Evolutionary conservation across 2,329 filamentous ascomycete genomes (phyloP).

Genomic region (Pyrenophora teres): DNA sequence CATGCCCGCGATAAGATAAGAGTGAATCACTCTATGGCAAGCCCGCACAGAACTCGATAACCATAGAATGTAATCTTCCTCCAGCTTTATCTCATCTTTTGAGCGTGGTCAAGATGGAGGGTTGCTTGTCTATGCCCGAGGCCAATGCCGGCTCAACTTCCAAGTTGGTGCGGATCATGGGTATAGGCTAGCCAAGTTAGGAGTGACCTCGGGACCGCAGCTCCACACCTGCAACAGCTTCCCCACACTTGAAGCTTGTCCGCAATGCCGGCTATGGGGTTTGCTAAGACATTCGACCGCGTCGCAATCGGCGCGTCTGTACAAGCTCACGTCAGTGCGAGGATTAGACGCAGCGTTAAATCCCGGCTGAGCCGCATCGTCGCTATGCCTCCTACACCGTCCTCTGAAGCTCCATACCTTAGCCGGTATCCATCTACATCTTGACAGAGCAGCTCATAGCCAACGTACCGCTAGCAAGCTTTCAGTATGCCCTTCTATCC

Average conservation of each 20-base stretch:
- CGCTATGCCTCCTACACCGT: neutral
- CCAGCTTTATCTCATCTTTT: no score
- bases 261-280: constrained; percentile 1
- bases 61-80: no score
- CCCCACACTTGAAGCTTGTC: constrained; percentile 10
- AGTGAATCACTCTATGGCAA: no score
- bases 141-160: no score
- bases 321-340: constrained; percentile 5
- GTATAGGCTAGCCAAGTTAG: constrained; percentile 7
- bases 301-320: constrained; percentile 5
- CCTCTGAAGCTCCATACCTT: constrained; percentile 3
- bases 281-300: no score
- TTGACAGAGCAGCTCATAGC: neutral
- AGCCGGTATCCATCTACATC: neutral
- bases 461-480: neutral
- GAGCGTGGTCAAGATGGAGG: no score
- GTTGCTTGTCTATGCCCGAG: no score
- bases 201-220: constrained; percentile 22
- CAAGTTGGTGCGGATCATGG: neutral
- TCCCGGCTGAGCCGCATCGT: neutral
- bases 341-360: constrained; percentile 5
- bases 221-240: constrained; percentile 15
- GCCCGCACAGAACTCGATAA: no score
- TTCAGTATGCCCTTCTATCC: constrained; percentile 59
- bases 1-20: no score